Conservation (phyloP, 2,329 filamentous ascomycete species). For the Hymenoscyphus linearis region DNA sequence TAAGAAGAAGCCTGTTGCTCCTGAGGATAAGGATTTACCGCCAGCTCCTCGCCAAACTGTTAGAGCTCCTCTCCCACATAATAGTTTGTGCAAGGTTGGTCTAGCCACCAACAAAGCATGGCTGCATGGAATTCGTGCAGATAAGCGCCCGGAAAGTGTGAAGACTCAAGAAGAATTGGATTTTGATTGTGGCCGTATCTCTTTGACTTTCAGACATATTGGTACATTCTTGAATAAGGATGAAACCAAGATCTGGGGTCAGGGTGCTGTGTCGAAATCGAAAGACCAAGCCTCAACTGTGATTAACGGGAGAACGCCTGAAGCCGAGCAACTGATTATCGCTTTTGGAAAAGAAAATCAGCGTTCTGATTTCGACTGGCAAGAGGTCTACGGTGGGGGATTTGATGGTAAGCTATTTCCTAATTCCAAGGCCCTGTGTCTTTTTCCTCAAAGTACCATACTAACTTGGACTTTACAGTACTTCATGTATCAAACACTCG, state of each 20-base stretch:
- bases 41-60: constrained; percentile 34
- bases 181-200: constrained; percentile 74
- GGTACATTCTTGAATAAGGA: constrained; percentile 72
- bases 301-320: constrained; percentile 61
- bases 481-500: constrained; percentile 49
- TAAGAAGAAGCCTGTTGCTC: constrained; percentile 53
- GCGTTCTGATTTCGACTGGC: constrained; percentile 66
- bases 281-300: constrained; percentile 55
- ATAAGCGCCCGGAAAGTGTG: constrained; percentile 66
- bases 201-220: constrained; percentile 84
- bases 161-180: constrained; percentile 67
- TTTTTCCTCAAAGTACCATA: not conserved
- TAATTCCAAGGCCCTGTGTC: not conserved
- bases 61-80: constrained; percentile 74
- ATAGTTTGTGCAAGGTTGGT: constrained; percentile 82
- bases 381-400: constrained; percentile 66
- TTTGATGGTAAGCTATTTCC: constrained; percentile 51
- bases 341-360: constrained; percentile 88
- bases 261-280: constrained; percentile 72
- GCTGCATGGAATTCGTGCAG: constrained; percentile 87
- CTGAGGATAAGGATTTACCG: constrained; percentile 15
- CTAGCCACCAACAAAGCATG: constrained; percentile 76
- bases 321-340: constrained; percentile 63
- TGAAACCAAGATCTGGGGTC: constrained; percentile 77
- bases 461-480: constrained; percentile 40